Evolutionary conservation across 2,329 filamentous ascomycete genomes (phyloP).

Genomic region (Alternaria sp.): DNA sequence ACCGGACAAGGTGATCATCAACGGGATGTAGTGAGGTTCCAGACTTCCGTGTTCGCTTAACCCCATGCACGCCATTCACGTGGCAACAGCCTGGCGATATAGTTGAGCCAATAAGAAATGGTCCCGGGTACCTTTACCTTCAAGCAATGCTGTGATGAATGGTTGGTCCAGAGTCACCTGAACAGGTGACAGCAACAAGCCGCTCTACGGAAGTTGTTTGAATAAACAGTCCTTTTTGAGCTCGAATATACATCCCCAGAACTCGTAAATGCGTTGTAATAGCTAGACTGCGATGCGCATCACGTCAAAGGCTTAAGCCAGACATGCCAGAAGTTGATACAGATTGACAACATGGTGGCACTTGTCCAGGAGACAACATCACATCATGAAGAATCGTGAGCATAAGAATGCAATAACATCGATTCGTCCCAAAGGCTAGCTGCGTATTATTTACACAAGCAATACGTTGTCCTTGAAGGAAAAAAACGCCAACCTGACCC

Average conservation of each 20-base stretch:
- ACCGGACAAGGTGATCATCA: not conserved
- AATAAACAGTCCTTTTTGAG: not conserved
- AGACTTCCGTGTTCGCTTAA: slow-evolving; percentile 1
- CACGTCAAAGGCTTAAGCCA: too few species aligned
- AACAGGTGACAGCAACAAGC: too few species aligned
- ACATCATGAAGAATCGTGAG: not conserved
- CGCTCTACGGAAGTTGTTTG: not conserved
- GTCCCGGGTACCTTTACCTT: not conserved
- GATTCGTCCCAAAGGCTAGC: not conserved
- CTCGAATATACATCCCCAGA: not conserved
- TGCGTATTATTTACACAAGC: not conserved
- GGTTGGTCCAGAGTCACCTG: not conserved
- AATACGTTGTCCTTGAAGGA: not conserved
- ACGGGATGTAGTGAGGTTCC: not conserved
- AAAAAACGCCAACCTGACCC: slow-evolving; percentile 19
- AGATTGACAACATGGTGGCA: too few species aligned
- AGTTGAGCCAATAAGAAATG: not conserved
- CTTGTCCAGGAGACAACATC: not conserved
- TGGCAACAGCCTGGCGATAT: not conserved
- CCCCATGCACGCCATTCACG: not conserved
- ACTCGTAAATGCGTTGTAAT: not conserved
- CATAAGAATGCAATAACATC: not conserved
- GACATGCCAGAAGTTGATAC: too few species aligned
- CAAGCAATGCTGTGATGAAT: not conserved
- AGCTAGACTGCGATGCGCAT: not conserved